Base-by-base conservation (phyloP, 139 green algal species). In the Edaphochlamys debaryana region DNA sequence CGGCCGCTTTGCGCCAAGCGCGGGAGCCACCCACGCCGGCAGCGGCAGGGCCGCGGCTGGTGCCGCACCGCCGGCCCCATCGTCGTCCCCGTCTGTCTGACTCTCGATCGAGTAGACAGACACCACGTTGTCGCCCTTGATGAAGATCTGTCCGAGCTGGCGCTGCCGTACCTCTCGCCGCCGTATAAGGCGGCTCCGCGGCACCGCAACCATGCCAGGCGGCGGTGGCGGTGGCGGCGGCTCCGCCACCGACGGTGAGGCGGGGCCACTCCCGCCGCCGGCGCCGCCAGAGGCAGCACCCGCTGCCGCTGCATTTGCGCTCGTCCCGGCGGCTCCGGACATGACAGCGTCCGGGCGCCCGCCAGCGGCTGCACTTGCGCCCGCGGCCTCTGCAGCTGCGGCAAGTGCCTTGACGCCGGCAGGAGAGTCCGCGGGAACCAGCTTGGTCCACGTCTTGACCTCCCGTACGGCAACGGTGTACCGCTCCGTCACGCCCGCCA, bases 71-170 rank as follows among this genome's bases (percentile, higher is more conserved):
- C n/a, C n/a, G n/a, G n/a, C n/a, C n/a, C n/a, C n/a, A n/a, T n/a
- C n/a, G n/a, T n/a, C n/a, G n/a, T n/a, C n/a, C n/a, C n/a, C n/a
- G n/a, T n/a, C n/a, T n/a, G n/a, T n/a, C n/a, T n/a, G n/a, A n/a
- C n/a, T n/a, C n/a, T n/a, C n/a, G n/a, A n/a, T n/a, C 4, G 60
- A 32, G 29, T 81, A 38, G 15, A 90, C 74, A 2, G 89, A 52
- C 56, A 96, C 93, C 0, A 97, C 79, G 41, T 86, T 93, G 79
- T 94, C 90, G 3, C 93, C 94, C 23, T 89, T 89, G 29, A 97
- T 52, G 42, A 97, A 91, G 17, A 96, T 84, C 73, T 95, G 91
- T 1, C 84, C 81, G 38, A 97, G 72, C 37, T 78, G 79, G 2
- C 94, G 89, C 48, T 79, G 72, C n/a, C 94, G 86, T 38, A 87